phyloP scores from a whole-genome alignment of 331 rosid genomes.

The Telfairia occidentalis region DNA sequence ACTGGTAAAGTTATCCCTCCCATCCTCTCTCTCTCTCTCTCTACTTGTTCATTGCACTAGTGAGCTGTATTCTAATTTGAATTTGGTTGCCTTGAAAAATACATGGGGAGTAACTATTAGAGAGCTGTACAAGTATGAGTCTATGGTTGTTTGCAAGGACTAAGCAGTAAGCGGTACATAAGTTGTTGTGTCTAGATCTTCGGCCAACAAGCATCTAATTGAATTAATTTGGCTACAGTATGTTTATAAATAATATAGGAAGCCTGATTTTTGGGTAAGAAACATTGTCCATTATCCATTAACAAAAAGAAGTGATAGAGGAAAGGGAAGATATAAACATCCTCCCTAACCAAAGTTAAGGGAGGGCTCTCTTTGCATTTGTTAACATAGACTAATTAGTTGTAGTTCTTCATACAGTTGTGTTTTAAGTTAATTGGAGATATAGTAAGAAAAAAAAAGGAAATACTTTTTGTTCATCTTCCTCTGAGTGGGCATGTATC shows the following conservation, averaged over 20 bases:
- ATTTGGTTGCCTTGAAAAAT: background rate
- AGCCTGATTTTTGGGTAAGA: background rate
- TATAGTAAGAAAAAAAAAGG: background rate
- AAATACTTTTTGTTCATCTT: background rate
- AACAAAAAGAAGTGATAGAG: background rate
- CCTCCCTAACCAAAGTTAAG: background rate
- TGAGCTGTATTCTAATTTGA: background rate
- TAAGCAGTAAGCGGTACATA: background rate
- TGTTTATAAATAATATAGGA: background rate
- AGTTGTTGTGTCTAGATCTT: background rate
- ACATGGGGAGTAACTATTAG: background rate
- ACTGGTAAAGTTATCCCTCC: conserved; percentile 40
- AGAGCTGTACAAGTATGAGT: background rate
- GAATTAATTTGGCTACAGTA: background rate
- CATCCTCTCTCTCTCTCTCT: background rate
- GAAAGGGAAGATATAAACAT: background rate
- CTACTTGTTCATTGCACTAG: background rate
- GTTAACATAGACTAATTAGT: background rate
- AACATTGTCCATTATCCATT: background rate
- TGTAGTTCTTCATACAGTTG: background rate
- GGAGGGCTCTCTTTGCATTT: background rate
- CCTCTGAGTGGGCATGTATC: background rate
- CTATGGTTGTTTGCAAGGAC: background rate
- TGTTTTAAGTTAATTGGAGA: background rate
- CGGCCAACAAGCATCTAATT: background rate